A percentile compares a stretch with the other conserved stretches of the same genome.
Conservation (phyloP, 768 basidiomycete genomes). For the Serpula lacrymans region DNA sequence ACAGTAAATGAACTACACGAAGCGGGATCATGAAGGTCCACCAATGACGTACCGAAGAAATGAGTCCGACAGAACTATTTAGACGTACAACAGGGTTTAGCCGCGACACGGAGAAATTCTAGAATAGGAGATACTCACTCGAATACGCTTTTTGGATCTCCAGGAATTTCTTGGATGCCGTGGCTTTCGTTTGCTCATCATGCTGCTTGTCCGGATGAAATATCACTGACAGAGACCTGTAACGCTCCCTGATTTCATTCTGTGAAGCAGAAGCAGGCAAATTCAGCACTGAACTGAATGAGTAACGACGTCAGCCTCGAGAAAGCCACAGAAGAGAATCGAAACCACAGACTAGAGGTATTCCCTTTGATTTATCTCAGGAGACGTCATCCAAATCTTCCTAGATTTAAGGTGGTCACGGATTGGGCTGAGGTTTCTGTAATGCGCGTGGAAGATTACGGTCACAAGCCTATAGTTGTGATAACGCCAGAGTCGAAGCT, state of each 20-base stretch:
- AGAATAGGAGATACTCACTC: constrained; percentile 37
- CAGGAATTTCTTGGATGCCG: constrained; percentile 65
- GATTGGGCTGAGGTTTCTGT: not conserved
- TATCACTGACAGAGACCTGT: constrained; percentile 65
- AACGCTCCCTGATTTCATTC: constrained; percentile 71
- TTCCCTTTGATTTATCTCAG: too few species aligned
- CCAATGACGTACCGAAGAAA: constrained; percentile 52
- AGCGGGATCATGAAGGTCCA: constrained; percentile 1
- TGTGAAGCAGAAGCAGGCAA: constrained; percentile 60
- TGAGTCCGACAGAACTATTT: constrained; percentile 65
- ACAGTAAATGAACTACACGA: constrained; percentile 6
- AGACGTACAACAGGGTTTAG: too few species aligned
- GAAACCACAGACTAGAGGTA: too few species aligned
- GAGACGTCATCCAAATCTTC: too few species aligned
- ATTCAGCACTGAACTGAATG: constrained; percentile 63
- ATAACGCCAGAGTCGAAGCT: too few species aligned
- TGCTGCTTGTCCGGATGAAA: constrained; percentile 87
- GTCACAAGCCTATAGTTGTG: too few species aligned
- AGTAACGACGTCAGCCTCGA: too few species aligned
- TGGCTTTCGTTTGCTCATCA: constrained; percentile 49
- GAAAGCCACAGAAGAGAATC: too few species aligned
- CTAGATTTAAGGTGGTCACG: not conserved
- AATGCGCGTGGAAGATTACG: too few species aligned
- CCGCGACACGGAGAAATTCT: not conserved
- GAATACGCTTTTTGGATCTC: constrained; percentile 84